Evolutionary conservation across 2,329 filamentous ascomycete genomes (phyloP).

Genomic region (Thermoascus crustaceus): DNA sequence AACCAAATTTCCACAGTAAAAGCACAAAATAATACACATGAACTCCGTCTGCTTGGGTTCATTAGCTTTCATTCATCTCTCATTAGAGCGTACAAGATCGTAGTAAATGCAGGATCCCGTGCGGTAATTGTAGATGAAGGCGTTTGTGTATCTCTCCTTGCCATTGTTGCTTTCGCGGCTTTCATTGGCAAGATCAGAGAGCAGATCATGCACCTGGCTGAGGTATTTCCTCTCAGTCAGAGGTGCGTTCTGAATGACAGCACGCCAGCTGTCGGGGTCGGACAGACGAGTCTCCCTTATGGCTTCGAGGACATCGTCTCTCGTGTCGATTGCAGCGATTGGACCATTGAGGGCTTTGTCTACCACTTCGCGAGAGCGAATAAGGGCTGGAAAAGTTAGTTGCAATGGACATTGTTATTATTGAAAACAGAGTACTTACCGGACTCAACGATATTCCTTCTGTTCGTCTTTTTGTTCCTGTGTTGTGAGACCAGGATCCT

Average conservation of each 20-base stretch:
- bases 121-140: conserved; percentile 87
- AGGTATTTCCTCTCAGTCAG: conserved; percentile 74
- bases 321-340: conserved; percentile 79
- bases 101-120: conserved; percentile 80
- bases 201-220: conserved; percentile 69
- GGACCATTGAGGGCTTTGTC: conserved; percentile 67
- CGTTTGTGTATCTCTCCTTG: conserved; percentile 54
- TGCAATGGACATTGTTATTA: not conserved
- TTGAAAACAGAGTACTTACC: conserved; percentile 46
- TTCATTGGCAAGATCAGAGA: conserved; percentile 54
- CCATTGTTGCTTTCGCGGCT: conserved; percentile 30
- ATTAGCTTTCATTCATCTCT: conserved; percentile 12
- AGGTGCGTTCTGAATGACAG: conserved; percentile 67
- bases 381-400: conserved; percentile 36
- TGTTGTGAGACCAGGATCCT: conserved; percentile 76
- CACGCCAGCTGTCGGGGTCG: conserved; percentile 76
- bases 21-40: not conserved
- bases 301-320: conserved; percentile 70
- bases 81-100: conserved; percentile 50
- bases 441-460: conserved; percentile 76
- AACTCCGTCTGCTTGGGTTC: not conserved
- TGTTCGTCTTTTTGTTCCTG: conserved; percentile 84
- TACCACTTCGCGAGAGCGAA: conserved; percentile 53
- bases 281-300: conserved; percentile 67
- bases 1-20: not conserved